Evolutionary conservation across 2,329 filamentous ascomycete species (phyloP).

Genomic region (Emmonsia crescens): DNA sequence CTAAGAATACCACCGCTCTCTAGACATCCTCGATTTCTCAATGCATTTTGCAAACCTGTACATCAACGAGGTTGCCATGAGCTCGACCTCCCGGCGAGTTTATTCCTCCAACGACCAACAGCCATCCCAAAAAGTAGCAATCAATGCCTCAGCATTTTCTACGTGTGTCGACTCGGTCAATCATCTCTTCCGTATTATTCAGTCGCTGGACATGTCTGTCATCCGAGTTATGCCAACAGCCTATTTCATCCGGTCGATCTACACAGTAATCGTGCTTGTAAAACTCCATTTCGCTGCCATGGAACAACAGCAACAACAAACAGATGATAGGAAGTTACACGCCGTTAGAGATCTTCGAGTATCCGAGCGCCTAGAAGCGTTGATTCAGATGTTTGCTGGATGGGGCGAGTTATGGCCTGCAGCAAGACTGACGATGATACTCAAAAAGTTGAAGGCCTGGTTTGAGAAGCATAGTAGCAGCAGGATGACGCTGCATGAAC

Average conservation of each 20-base stretch:
- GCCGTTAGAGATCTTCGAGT: background rate
- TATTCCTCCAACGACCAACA: background rate
- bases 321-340: background rate
- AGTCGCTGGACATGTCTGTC: background rate
- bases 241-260: background rate
- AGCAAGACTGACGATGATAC: background rate
- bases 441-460: background rate
- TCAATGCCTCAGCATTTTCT: background rate
- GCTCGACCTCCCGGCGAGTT: background rate
- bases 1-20: background rate
- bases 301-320: background rate
- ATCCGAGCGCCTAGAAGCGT: background rate
- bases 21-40: background rate
- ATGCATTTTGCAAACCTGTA: background rate
- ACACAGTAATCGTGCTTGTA: background rate
- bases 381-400: conserved; percentile 2
- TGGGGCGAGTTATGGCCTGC: background rate
- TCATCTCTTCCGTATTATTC: background rate
- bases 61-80: background rate
- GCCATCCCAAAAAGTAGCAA: background rate
- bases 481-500: conserved; percentile 1
- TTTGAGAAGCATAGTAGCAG: background rate
- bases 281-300: background rate
- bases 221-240: background rate
- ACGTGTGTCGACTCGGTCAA: background rate